Percentiles rank a stretch among this genome's conserved stretches.
Conservation (phyloP, 148 eudicot species). For the Nyssa sinensis region DNA sequence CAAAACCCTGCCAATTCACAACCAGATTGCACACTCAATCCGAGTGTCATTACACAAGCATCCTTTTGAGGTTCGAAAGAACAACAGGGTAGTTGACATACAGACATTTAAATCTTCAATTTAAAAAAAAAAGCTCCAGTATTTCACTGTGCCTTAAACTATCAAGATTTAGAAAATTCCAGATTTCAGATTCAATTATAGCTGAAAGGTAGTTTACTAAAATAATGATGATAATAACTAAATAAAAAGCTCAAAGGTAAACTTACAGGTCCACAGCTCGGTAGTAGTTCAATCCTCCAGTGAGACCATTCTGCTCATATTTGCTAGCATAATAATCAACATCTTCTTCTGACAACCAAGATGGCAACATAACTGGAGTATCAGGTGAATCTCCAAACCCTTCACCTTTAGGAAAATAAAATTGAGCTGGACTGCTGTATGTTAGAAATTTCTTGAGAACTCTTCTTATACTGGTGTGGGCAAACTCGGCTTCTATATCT, state of each 20-base stretch:
- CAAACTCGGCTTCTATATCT: conserved; percentile 36
- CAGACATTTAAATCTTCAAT: too few species aligned
- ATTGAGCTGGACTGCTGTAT: conserved; percentile 25
- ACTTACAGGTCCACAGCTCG: conserved; percentile 35
- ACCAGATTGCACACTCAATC: too few species aligned
- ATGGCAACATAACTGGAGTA: conserved; percentile 26
- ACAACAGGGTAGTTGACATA: too few species aligned
- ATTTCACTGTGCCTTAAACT: too few species aligned
- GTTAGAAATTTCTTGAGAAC: conserved; percentile 23
- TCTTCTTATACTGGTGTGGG: conserved; percentile 12
- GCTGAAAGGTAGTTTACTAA: not conserved
- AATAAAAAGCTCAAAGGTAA: too few species aligned
- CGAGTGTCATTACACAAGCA: too few species aligned
- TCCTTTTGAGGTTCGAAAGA: too few species aligned
- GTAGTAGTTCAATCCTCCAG: conserved; percentile 41
- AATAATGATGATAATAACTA: too few species aligned
- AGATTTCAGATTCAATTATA: too few species aligned
- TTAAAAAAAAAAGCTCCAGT: too few species aligned
- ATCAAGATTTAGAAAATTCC: too few species aligned
- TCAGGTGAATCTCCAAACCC: conserved; percentile 23
- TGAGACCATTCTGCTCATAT: conserved; percentile 36
- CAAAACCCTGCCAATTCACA: too few species aligned
- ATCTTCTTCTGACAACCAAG: conserved; percentile 36
- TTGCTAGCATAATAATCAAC: conserved; percentile 32
- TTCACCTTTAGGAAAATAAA: conserved; percentile 33